phyloP scores from a whole-genome alignment of 345 rosid genomes.

The Citrus medica region DNA sequence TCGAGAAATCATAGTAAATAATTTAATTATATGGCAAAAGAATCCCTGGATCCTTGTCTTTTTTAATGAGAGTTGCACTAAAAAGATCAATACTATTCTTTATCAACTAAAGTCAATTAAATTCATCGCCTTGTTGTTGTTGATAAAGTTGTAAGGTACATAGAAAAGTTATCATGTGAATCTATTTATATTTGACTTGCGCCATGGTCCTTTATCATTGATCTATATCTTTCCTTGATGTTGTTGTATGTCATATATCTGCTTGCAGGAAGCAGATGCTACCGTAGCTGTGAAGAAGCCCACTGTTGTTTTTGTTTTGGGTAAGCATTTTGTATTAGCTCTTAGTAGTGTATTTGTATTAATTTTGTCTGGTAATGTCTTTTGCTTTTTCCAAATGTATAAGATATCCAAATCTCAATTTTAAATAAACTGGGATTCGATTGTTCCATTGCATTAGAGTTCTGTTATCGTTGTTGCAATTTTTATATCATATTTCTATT shows the following conservation, averaged over 20 bases:
- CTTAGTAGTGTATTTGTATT: background rate
- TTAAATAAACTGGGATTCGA: background rate
- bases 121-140: background rate
- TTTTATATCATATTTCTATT: background rate
- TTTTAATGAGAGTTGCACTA: background rate
- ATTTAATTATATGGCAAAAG: background rate
- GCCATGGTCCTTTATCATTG: background rate
- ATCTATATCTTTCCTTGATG: background rate
- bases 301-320: slow-evolving; percentile 81
- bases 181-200: background rate
- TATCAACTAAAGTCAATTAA: background rate
- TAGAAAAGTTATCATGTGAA: background rate
- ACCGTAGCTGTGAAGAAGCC: slow-evolving; percentile 53
- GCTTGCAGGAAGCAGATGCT: slow-evolving; percentile 47
- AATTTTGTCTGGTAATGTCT: background rate
- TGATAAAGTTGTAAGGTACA: background rate
- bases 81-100: background rate
- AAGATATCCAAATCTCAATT: background rate
- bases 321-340: slow-evolving; percentile 31
- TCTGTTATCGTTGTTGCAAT: background rate
- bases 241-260: slow-evolving; percentile 2
- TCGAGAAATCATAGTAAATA: background rate
- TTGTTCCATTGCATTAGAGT: background rate
- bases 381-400: background rate
- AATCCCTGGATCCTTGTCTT: background rate